Evolutionary conservation across 1,284 basidiomycete species (phyloP).

Genomic region (Omphalotus olearius): DNA sequence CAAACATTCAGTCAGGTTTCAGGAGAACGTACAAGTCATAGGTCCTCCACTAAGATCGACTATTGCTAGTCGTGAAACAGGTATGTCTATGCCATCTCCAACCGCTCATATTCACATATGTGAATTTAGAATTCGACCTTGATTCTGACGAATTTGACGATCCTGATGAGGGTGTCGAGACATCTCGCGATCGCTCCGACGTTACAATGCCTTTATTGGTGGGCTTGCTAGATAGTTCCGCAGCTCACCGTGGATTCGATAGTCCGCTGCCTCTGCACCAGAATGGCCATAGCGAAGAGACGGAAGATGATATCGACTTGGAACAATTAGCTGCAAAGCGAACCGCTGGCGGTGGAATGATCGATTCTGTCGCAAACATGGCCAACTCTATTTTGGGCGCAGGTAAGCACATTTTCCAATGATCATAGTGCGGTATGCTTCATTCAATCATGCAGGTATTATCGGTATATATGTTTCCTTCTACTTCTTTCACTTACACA

Average conservation of each 20-base stretch:
- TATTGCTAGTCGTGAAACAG: constrained; percentile 67
- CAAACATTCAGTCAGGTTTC: constrained; percentile 51
- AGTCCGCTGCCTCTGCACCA: constrained; percentile 42
- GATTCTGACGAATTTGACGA: constrained; percentile 76
- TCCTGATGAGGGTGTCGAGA: constrained; percentile 31
- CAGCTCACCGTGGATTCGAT: constrained; percentile 52
- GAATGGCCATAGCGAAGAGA: constrained; percentile 31
- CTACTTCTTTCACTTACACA: not conserved
- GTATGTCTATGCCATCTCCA: constrained; percentile 41
- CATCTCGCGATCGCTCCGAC: constrained; percentile 37
- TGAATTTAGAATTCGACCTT: constrained; percentile 63
- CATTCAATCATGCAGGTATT: constrained; percentile 50
- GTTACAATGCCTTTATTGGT: constrained; percentile 72
- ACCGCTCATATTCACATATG: constrained; percentile 6
- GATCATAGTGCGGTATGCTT: constrained; percentile 6
- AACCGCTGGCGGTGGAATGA: constrained; percentile 70
- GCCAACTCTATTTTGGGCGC: constrained; percentile 97
- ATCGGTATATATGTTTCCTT: constrained; percentile 57
- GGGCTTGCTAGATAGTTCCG: constrained; percentile 64
- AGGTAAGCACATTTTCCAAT: constrained; percentile 38
- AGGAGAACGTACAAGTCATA: constrained; percentile 64
- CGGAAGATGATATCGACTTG: constrained; percentile 44
- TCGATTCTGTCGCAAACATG: constrained; percentile 90
- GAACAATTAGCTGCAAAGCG: constrained; percentile 65
- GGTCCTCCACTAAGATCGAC: constrained; percentile 66